Evolutionary conservation across 352 stramenopile species (phyloP).

Genomic region (Globisporangium megalacanthum): DNA sequence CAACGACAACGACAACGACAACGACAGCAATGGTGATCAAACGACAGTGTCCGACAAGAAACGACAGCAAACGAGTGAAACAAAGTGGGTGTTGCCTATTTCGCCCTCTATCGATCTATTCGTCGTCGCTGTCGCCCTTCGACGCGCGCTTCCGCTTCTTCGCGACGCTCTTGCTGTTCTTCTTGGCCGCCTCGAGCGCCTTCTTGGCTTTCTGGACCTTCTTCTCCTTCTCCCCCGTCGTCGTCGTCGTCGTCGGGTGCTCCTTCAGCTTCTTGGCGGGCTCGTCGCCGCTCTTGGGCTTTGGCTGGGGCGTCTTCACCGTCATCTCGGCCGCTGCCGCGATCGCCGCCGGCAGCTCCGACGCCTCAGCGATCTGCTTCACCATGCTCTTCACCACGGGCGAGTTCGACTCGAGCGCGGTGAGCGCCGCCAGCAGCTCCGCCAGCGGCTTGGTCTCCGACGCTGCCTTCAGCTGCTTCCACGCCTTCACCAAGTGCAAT

Average conservation of each 20-base stretch:
- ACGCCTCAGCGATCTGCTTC: conserved; percentile 48
- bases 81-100: conserved; percentile 12
- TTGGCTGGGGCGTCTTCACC: conserved; percentile 1
- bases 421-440: conserved; percentile 35
- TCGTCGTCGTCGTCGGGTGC: conserved; percentile 7
- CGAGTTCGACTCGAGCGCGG: conserved; percentile 47
- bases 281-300: conserved; percentile 1
- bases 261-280: conserved; percentile 12
- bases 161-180: conserved; percentile 10
- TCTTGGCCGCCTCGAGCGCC: conserved; percentile 1
- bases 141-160: conserved; percentile 57
- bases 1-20: not conserved
- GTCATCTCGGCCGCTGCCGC: conserved; percentile 8
- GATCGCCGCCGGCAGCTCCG: conserved; percentile 6
- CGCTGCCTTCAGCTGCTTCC: conserved; percentile 23
- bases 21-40: too few relatives aligned
- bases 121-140: conserved; percentile 2
- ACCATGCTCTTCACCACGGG: conserved; percentile 72
- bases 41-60: not conserved
- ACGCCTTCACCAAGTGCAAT: conserved; percentile 65
- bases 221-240: conserved; percentile 8
- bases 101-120: conserved; percentile 21
- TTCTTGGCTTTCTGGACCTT: conserved; percentile 11
- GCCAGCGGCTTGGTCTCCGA: conserved; percentile 25
- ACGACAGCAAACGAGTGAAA: conserved; percentile 4